Evolutionary conservation across 257 asterid genomes (phyloP), one percentile per base, ranked within the genome.

Genomic region (Oldenlandia corymbosa): DNA sequence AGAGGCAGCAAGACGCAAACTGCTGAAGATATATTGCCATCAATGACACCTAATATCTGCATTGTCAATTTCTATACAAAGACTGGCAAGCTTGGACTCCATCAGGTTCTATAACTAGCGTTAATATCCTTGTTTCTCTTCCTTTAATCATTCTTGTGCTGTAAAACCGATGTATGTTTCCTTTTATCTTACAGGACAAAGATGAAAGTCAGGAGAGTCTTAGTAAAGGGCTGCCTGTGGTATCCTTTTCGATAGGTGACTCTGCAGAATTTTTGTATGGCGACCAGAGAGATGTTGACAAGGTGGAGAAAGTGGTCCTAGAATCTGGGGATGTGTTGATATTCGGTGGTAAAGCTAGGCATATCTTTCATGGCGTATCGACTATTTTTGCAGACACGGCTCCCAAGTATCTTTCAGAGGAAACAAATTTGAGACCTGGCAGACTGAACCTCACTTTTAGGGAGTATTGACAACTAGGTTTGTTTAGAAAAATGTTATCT

Each of bases 241-340:
- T 89, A 30, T 89, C 97, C n/a, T 72, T 89, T 77, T 89, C 97
- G 23, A 64, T 89, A 7, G 97, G 97, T 28, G 94, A 87, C 73
- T 57, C 91, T 59, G 97, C 91, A 0, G 85, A 81, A 39, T 89
- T 89, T 73, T 72, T 80, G 17, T 84, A 47, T 58, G 82, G 90
- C 62, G 91, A 77, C 20, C 65, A 77, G 71, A 74, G 80, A 72
- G 87, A 81, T 63, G 53, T 78, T 30, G 80, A 72, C 63, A 68
- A 71, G 66, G 86, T 80, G 20, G 73, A 78, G 5, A 76, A 80
- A 66, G 64, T 87, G 14, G 7, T 26, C 7, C 69, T 89, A 58
- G 86, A 81, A 69, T 89, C 97, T 16, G 97, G 97, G 55, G 97
- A 89, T 64, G 97, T 85, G 53, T 68, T 89, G 73, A 71, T 89